Base-by-base conservation (phyloP, 176 grass and related monocot species). In the Pontederia crassipes region DNA sequence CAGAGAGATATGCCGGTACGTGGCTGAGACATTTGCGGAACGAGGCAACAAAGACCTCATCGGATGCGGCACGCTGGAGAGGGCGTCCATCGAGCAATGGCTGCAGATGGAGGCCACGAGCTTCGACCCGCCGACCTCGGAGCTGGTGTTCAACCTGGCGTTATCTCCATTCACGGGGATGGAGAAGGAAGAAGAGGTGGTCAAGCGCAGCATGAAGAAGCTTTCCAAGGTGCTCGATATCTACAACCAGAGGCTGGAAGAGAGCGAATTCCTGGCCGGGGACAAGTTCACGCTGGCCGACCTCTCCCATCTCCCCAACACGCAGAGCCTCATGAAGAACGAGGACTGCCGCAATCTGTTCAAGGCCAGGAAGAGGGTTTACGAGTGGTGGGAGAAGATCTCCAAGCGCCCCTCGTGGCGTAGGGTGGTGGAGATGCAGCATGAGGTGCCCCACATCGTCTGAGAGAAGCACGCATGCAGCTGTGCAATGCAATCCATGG, bases 71-170 rank as follows among this genome's bases (percentile, higher is more conserved):
- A 53, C 79, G 60, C 79, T 95, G 28, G 85, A 95, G 70, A 88
- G 85, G 71, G 85, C 80, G 60, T 89, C 79, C 8, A 82, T 95
- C 11, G 90, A 95, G 73, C 85, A 95, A 81, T 95, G 90, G 90
- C 85, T 95, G 48, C 83, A 86, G 51, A 68, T 75, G 24, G 85
- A 95, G 67, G 85, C 86, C 70, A 85, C 86, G 27, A 64, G 59
- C 73, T 95, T 95, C 67, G 76, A 95, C 51, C 90, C 82, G 24
- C 82, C 90, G 7, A 95, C 85, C 74, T 70, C 67, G 74, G 83
- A 76, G 46, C 76, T 95, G 59, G 84, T 81, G 65, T 88, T 83
- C 76, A 79, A 89, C 69, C 63, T 95, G 60, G 85, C 90, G 48
- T 89, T 95, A 49, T 64, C 82, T 13, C 11, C 12, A 6, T 8